A percentile compares a stretch with the other conserved stretches of the same genome.
Conservation (phyloP, 129 eudicot species). For the Erigeron canadensis region DNA sequence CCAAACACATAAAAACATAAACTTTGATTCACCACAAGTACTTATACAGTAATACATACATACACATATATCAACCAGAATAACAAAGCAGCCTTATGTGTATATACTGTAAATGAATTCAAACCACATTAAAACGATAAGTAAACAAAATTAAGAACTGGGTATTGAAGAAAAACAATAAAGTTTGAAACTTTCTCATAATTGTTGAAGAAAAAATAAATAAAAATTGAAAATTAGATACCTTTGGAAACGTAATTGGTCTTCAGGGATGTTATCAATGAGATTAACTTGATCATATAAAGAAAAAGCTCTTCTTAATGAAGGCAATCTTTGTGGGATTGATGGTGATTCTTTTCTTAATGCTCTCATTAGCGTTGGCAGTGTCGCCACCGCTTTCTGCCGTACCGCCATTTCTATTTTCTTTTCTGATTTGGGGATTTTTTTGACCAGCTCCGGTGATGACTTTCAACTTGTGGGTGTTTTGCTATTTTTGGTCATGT, state of each 20-base stretch:
- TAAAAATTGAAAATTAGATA: slow-evolving; percentile 1
- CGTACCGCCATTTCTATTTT: slow-evolving; percentile 58
- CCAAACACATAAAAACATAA: too few relatives aligned
- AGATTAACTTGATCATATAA: slow-evolving; percentile 94
- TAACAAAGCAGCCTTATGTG: too few relatives aligned
- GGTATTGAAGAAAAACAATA: not conserved
- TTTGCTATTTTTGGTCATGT: too few relatives aligned
- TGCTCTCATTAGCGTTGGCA: slow-evolving; percentile 69
- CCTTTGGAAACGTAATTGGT: slow-evolving; percentile 93
- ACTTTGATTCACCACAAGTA: too few relatives aligned
- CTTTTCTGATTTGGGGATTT: slow-evolving; percentile 28
- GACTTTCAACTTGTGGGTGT: too few relatives aligned
- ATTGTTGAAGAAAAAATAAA: not conserved
- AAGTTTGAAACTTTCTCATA: too few relatives aligned
- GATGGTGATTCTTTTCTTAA: slow-evolving; percentile 42
- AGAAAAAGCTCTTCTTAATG: slow-evolving; percentile 86
- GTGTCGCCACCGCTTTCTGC: slow-evolving; percentile 71
- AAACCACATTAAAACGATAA: not conserved
- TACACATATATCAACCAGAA: too few relatives aligned
- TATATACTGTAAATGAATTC: too few relatives aligned
- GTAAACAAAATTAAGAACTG: not conserved
- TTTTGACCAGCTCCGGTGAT: slow-evolving; percentile 31
- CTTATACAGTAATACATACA: too few relatives aligned
- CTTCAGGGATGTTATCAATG: slow-evolving; percentile 89
- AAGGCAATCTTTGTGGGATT: slow-evolving; percentile 40